Evolutionary conservation across 805 yeast genomes (phyloP), one percentile per base, ranked within the genome.

Genomic region (Kockiozyma suomiensis): DNA sequence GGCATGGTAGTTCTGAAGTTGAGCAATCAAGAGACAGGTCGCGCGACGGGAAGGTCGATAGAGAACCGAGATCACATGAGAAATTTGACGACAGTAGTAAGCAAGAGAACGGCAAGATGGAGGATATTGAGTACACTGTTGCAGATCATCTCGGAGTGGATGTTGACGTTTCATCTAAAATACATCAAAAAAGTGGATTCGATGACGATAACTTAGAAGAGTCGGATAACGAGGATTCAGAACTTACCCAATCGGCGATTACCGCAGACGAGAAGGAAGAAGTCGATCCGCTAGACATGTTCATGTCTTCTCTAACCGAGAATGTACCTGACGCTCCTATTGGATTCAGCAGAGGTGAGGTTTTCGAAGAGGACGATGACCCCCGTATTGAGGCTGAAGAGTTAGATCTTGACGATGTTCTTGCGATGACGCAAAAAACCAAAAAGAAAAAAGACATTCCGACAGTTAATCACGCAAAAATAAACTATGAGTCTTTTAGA

Each of bases 361-460:
- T 61, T 26, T 25, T 50, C 19, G 59, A 56, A n/a, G 65, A 60
- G 21, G 62, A 43, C 21, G 68, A 61, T 23, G 70, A 65, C 17
- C 70, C 60, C 13, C 68, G 66, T 2, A 70, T 64, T 8, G 75
- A 69, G 4, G 58, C 64, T 1, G 77, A 70, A 43, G 74, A 71
- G 12, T 62, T 50, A 3, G 68, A 69, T 26, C 69, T 68, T 0
- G 76, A 70, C 6, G 77, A 72, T 2, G 59, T 74, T 10, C 58
- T 73, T 26, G 73, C 72, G 26, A 49, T 67, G 28, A 57, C 71
- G 4, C 70, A 69, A 65, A 65, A 72, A 67, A 59, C 71, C 53
- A 78, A 77, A 66, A 76, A 80, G 66, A 81, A 81, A 54, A 82
- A 86, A 66, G 79, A 78, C 35, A 74, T 86, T 41, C 76, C 83